Conservation (phyloP, 2,329 filamentous ascomycete genomes). For the Stemphylium beticola region DNA sequence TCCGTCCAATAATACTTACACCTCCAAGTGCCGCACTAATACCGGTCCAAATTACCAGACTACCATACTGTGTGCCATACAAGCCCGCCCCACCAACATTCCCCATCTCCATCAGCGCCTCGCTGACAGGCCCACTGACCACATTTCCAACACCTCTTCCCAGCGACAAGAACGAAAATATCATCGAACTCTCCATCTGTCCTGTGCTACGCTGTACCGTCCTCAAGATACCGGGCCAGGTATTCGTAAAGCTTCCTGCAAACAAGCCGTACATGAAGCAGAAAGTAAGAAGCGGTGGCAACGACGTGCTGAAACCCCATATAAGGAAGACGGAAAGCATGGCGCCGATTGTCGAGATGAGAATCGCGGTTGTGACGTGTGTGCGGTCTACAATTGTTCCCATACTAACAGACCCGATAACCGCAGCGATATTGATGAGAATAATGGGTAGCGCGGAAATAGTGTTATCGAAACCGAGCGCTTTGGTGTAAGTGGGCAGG, state of each 20-base stretch:
- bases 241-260: conserved; percentile 34
- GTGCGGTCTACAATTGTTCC: conserved; percentile 52
- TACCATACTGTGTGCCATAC: conserved; percentile 53
- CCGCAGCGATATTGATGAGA: conserved; percentile 45
- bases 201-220: conserved; percentile 23
- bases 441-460: conserved; percentile 44
- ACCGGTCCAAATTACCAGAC: conserved; percentile 52
- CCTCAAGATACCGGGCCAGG: conserved; percentile 36
- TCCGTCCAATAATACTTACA: conserved; percentile 29
- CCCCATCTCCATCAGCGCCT: conserved; percentile 46
- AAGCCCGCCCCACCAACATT: conserved; percentile 26
- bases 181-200: conserved; percentile 47
- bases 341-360: conserved; percentile 51
- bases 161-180: conserved; percentile 55
- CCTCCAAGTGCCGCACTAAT: conserved; percentile 46
- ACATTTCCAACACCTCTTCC: conserved; percentile 60
- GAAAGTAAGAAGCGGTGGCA: conserved; percentile 44
- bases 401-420: conserved; percentile 46
- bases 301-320: conserved; percentile 55
- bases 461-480: conserved; percentile 30
- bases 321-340: conserved; percentile 52
- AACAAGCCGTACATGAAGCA: conserved; percentile 47
- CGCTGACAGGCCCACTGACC: conserved; percentile 57
- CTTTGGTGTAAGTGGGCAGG: conserved; percentile 45
- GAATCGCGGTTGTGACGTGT: conserved; percentile 50